These are phyloP conservation scores for Saitozyma sp. DNA, from an alignment of 768 basidiomycete species.

Conservation along the genomic window DNA sequence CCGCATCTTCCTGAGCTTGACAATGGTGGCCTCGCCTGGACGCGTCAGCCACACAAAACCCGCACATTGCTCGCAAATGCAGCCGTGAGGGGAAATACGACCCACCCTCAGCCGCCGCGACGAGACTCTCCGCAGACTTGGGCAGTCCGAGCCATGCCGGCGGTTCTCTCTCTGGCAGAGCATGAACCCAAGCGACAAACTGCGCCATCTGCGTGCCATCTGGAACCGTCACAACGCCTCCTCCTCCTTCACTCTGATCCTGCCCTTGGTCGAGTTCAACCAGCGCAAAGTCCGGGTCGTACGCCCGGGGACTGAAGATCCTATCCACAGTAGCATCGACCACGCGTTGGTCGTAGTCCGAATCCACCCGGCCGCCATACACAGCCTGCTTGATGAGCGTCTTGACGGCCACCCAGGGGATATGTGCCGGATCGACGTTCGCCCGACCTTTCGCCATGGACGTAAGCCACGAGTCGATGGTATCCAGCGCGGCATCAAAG, in stretches of 20 bases:
- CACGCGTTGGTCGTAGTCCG: conserved; percentile 89
- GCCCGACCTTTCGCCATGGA: conserved; percentile 78
- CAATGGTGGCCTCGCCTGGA: conserved; percentile 59
- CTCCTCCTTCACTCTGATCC: conserved; percentile 51
- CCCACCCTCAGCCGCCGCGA: conserved; percentile 85
- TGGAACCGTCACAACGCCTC: conserved; percentile 67
- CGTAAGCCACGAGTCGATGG: conserved; percentile 87
- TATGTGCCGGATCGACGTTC: conserved; percentile 85
- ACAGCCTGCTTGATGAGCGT: conserved; percentile 93
- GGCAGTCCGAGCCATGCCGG: conserved; percentile 93
- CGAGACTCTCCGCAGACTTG: conserved; percentile 85
- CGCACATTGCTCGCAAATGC: background rate
- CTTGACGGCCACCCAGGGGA: conserved; percentile 95
- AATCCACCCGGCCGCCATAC: conserved; percentile 91
- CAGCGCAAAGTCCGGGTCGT: conserved; percentile 89
- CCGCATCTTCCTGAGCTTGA: conserved; percentile 90
- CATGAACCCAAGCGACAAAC: conserved; percentile 85
- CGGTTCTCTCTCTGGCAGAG: conserved; percentile 86
- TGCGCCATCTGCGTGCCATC: conserved; percentile 91
- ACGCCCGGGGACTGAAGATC: conserved; percentile 82
- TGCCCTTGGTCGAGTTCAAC: conserved; percentile 59
- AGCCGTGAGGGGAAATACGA: background rate
- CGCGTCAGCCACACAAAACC: conserved; percentile 6
- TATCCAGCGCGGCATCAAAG: conserved; percentile 84
- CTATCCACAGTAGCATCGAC: conserved; percentile 89